phyloP scores from a whole-genome alignment of 306 rosid species.

The Inga leiocalycina region DNA sequence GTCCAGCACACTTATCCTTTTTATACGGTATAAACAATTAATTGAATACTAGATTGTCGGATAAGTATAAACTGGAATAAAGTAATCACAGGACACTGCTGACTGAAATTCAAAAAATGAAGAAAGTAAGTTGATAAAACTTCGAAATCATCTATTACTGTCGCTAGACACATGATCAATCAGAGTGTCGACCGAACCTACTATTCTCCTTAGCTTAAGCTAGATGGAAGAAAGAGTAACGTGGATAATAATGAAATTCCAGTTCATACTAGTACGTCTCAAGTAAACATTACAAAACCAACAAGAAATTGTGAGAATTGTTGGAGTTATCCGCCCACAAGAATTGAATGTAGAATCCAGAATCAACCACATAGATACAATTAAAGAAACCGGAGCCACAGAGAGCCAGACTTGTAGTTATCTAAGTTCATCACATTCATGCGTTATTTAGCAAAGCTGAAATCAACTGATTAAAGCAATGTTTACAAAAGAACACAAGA shows the following conservation, averaged over 20 bases:
- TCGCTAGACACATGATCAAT: not conserved
- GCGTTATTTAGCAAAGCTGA: not conserved
- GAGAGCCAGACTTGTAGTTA: not conserved
- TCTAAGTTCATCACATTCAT: not conserved
- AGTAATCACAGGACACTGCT: not conserved
- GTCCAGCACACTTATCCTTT: not conserved
- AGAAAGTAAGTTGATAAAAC: not conserved
- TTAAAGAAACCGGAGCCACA: not conserved
- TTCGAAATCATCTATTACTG: not conserved
- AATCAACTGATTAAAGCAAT: not conserved
- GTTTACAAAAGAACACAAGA: not conserved
- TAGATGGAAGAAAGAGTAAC: not conserved
- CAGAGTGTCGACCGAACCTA: not conserved
- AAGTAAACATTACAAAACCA: not conserved
- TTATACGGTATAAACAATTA: not conserved
- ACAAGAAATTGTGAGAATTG: not conserved
- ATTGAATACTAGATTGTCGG: not conserved
- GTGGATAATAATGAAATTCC: not conserved
- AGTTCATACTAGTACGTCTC: not conserved
- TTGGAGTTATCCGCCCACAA: too few species aligned
- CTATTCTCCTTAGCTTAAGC: not conserved
- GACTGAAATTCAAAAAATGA: not conserved
- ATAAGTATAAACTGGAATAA: not conserved
- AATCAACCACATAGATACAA: not conserved
- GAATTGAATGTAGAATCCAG: too few species aligned